Evolutionary conservation across 441 rosid species (phyloP).

Genomic region (Brassica hybrid): DNA sequence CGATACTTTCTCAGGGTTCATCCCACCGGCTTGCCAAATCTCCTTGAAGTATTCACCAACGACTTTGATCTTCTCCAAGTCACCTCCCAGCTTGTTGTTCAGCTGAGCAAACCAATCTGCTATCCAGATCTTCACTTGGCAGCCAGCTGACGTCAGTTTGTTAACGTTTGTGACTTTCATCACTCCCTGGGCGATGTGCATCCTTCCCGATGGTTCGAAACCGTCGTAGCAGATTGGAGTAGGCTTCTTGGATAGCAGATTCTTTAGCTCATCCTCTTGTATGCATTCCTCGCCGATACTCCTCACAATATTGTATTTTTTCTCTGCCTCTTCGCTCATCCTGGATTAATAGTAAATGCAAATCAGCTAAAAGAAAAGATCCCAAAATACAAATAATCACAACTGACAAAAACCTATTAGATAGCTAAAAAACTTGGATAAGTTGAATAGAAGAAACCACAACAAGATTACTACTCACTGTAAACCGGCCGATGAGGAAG

Average conservation of each 20-base stretch:
- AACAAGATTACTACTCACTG: constrained; percentile 7
- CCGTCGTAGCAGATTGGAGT: constrained; percentile 88
- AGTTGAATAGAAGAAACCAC: constrained; percentile 5
- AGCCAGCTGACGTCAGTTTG: constrained; percentile 81
- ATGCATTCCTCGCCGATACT: constrained; percentile 84
- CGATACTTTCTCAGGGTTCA: constrained; percentile 67
- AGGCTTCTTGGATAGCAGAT: constrained; percentile 73
- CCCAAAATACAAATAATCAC: not conserved
- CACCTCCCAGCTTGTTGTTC: constrained; percentile 90
- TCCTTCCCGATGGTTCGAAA: constrained; percentile 89
- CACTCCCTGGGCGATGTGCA: constrained; percentile 97
- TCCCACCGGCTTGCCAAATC: constrained; percentile 81
- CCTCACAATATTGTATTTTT: constrained; percentile 66
- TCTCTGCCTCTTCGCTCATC: constrained; percentile 57
- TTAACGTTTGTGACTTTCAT: constrained; percentile 84
- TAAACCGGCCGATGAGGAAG: constrained; percentile 1
- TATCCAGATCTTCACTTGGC: constrained; percentile 83
- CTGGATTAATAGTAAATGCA: constrained; percentile 4
- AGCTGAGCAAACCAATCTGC: constrained; percentile 96
- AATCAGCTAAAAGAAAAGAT: not conserved
- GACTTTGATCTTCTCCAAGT: constrained; percentile 67
- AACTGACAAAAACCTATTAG: not conserved
- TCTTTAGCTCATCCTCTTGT: constrained; percentile 74
- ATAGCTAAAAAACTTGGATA: not conserved
- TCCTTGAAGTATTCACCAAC: constrained; percentile 74